Base-by-base conservation (phyloP, 352 stramenopile genomes). In the Saprolegnia diclina region DNA sequence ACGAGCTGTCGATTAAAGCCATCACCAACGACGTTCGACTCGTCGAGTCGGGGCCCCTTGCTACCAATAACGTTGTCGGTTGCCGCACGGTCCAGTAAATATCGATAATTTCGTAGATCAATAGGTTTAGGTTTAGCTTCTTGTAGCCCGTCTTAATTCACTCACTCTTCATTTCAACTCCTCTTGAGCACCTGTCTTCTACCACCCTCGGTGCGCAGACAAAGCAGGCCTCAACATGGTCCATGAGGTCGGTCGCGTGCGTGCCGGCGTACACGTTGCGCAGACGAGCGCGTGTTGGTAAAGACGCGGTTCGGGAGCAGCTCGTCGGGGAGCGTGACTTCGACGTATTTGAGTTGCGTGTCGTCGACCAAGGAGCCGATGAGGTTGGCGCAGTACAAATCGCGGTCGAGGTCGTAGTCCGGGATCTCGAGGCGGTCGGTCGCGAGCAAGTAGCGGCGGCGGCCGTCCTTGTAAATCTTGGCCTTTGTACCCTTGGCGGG, bases 321-420 rank as follows among this genome's bases (percentile, higher is more conserved):
- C 42, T 48, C 42, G 18, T 48, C 42, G 42, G 42, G 3, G 42
- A 4, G 42, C 42, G 42, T 11, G 42, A 48, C 42, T 48, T 48
- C 42, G 42, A 48, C 42, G 42, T 48, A 48, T 7, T 48, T 48
- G 11, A 48, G 42, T 48, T 48, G 42, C 42, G 42, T 48, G 42
- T 48, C 42, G 42, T 48, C 42, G 42, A 48, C 42, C 42, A 48
- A 48, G 42, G 42, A 48, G 42, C 42, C 42, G 42, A 48, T 48
- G 42, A 48, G 42, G 42, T 10, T 48, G 42, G 42, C 42, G 42
- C 7, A 48, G 42, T 48, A 48, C 42, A 48, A 48, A 7, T 48
- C 42, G 42, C 42, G 42, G 13, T 48, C 42, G 42, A 48, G 42
- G 42, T 48, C 42, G 42, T 48, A 48, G 42, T 48, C 42, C 3